These are phyloP conservation scores for Royoungia palumana DNA, from an alignment of 768 basidiomycete species.

Conservation along the genomic window DNA sequence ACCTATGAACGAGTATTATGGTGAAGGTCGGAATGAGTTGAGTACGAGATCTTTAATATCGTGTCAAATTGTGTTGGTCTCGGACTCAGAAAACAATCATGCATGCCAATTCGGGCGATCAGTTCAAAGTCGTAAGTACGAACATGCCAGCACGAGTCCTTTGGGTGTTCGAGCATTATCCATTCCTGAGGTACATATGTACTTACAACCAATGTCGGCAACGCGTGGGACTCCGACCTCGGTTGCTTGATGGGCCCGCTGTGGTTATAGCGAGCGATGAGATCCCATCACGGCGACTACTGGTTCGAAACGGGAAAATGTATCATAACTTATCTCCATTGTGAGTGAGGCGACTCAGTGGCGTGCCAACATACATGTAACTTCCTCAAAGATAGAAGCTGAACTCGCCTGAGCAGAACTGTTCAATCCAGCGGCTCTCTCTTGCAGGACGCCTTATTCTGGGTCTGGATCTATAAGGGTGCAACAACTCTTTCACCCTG, in stretches of 20 bases:
- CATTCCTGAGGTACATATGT: background rate
- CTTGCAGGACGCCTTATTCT: conserved; percentile 1
- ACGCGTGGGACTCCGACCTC: conserved; percentile 19
- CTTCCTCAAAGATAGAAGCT: conserved; percentile 14
- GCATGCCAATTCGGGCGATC: no score
- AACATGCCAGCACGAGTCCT: background rate
- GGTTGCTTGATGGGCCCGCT: conserved; percentile 5
- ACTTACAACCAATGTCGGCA: conserved; percentile 16
- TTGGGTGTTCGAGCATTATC: background rate
- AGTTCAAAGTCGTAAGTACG: conserved; percentile 3
- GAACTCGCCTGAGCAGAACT: background rate
- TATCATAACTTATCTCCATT: conserved; percentile 14
- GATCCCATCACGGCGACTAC: conserved; percentile 14
- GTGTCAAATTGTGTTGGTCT: conserved; percentile 5
- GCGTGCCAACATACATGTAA: conserved; percentile 8
- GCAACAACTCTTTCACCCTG: conserved; percentile 5
- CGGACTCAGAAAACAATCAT: conserved; percentile 3
- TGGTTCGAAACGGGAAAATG: background rate
- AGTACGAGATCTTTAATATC: no score
- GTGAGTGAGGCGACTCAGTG: conserved; percentile 23
- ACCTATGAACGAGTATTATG: no score
- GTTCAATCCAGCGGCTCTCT: background rate
- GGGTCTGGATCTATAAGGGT: background rate
- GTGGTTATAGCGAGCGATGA: background rate
- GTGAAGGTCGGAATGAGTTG: no score